Evolutionary conservation across 2,329 filamentous ascomycete genomes (phyloP), one percentile per base, ranked within the genome.

Genomic region (Botrytis cinerea): DNA sequence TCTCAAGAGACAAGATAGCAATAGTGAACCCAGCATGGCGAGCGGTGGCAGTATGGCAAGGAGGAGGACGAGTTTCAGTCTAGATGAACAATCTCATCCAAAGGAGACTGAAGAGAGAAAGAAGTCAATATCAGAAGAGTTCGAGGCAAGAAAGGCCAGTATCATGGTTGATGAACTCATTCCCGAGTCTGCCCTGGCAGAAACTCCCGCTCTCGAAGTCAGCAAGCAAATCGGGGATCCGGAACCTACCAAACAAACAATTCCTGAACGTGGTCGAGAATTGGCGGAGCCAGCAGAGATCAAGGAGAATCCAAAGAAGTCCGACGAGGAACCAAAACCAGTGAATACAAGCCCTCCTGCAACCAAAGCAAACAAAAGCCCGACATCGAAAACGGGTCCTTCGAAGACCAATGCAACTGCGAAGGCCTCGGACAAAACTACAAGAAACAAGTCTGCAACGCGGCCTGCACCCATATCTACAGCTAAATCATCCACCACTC

Each of bases 1-100:
- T 40, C 75, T 86, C 73, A 82, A 81, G 74, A 85, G 83, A 76
- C 80, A 81, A 38, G 75, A 73, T 12, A 80, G 76, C 63, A 74
- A 73, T 74, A 79, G 76, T 64, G 74, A 74, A 74, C 40, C 48
- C 66, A 69, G 25, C n/a, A 43, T 57, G 66, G 35, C 66, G n/a
- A 43, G 35, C 10, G 25, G 38, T 43, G n/a, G 48, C 62, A 80
- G 76, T 66, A 75, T 77, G 73, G 73, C 77, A 48, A 78, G 73
- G 70, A 75, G 79, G 71, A 78, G 79, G 62, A 74, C 74, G 46
- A 80, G 78, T 71, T 80, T 80, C 71, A 80, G 77, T 60, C 73
- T 78, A 38, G 77, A 80, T 38, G 80, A 79, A 40, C 73, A 75
- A 28, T 75, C 77, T 1, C 72, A 78, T 59, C 74, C 78, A 8